Conservation (phyloP, 768 basidiomycete genomes). For the Sistotremastrum niveocremeum region DNA sequence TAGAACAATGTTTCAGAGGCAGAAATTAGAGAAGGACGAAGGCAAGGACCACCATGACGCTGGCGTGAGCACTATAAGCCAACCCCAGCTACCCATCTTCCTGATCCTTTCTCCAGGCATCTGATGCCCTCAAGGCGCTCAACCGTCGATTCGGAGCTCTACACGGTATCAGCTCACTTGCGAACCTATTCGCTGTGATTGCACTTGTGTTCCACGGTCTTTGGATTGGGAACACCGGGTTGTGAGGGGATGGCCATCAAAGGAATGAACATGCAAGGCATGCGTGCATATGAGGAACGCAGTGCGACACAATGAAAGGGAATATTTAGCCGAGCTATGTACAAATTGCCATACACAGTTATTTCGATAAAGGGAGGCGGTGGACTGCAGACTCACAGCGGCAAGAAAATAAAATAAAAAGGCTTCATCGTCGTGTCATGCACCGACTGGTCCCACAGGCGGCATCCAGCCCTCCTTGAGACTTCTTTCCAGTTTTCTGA, state of each 20-base stretch:
- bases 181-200: conserved; percentile 48
- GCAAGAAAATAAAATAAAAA: background rate
- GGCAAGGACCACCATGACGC: conserved; percentile 52
- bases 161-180: conserved; percentile 57
- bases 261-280: background rate
- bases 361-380: no score
- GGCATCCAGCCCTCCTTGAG: conserved; percentile 78
- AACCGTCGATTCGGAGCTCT: conserved; percentile 52
- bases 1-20: conserved; percentile 67
- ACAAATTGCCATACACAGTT: no score
- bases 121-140: conserved; percentile 52
- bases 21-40: conserved; percentile 62
- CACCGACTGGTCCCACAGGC: conserved; percentile 62
- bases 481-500: conserved; percentile 69
- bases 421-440: conserved; percentile 26
- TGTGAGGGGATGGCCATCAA: conserved; percentile 23
- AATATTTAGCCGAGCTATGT: no score
- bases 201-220: conserved; percentile 55
- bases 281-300: background rate
- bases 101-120: conserved; percentile 31
- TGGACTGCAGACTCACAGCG: background rate
- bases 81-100: background rate
- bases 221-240: conserved; percentile 48
- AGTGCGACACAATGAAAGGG: background rate
- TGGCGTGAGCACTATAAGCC: conserved; percentile 31